Percentiles rank a stretch among this genome's conserved stretches.
These are phyloP conservation scores for Backusella tuberculispora DNA, from an alignment of 192 early-diverging fungal species.

Conservation along the genomic window DNA sequence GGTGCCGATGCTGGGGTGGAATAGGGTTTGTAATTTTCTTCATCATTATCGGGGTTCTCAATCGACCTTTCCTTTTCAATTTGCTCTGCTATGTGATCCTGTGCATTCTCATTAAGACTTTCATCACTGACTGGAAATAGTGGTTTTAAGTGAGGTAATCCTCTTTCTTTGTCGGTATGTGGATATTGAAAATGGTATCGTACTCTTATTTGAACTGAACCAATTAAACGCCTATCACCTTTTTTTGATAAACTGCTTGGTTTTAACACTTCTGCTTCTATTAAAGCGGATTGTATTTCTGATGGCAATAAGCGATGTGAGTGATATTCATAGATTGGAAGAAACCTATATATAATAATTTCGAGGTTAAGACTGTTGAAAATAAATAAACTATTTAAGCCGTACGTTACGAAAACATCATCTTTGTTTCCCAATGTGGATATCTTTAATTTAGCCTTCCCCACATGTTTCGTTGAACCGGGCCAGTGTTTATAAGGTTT, in stretches of 20 bases:
- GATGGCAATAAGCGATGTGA: conserved; percentile 18
- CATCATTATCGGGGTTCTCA: too few species aligned
- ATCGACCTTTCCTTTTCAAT: neutral
- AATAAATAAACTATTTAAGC: neutral
- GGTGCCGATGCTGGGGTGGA: neutral
- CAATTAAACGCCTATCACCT: conserved; percentile 10
- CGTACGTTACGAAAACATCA: conserved; percentile 40
- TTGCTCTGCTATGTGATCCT: neutral
- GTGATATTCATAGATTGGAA: conserved; percentile 38
- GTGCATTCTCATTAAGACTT: neutral
- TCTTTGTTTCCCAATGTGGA: conserved; percentile 28
- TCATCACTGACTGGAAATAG: conserved; percentile 1
- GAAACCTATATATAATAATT: conserved; percentile 17
- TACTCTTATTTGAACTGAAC: conserved; percentile 16
- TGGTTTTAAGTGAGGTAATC: neutral
- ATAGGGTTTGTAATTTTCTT: neutral
- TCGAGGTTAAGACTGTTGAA: neutral
- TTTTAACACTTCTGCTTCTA: conserved; percentile 1
- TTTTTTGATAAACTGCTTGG: neutral
- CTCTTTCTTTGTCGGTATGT: neutral
- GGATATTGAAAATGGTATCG: conserved; percentile 13
- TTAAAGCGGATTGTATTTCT: conserved; percentile 8
- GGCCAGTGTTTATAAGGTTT: conserved; percentile 24
- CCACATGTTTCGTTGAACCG: conserved; percentile 27
- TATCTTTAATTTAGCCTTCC: conserved; percentile 33